Conservation (phyloP, 2,329 filamentous ascomycete species). For the Orbilia ellipsospora region DNA sequence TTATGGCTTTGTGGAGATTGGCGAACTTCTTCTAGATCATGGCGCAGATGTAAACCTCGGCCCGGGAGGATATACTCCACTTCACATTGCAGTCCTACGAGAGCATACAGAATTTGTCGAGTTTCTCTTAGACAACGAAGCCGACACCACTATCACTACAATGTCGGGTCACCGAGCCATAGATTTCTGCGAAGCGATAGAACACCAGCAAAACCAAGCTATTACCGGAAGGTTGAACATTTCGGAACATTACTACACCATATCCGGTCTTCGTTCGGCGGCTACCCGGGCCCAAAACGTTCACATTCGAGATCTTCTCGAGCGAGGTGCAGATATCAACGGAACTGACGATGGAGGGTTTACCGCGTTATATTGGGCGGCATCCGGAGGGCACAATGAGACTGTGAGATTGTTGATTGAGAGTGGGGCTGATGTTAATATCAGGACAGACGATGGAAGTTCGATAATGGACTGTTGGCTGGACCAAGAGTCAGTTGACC, state of each 20-base stretch:
- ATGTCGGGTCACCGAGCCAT: neutral
- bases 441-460: neutral
- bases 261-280: neutral
- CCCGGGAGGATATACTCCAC: neutral
- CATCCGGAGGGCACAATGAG: neutral
- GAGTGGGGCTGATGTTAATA: slow-evolving; percentile 14
- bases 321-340: slow-evolving; percentile 17
- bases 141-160: neutral
- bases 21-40: neutral
- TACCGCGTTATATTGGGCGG: slow-evolving; percentile 10
- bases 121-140: neutral
- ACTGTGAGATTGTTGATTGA: slow-evolving; percentile 4
- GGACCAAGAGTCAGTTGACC: neutral
- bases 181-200: neutral
- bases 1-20: slow-evolving; percentile 5
- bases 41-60: neutral
- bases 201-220: neutral
- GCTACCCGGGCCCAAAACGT: slow-evolving; percentile 4
- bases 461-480: slow-evolving; percentile 9
- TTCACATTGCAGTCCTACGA: slow-evolving; percentile 8
- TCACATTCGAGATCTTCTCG: slow-evolving; percentile 20
- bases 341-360: neutral
- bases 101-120: neutral
- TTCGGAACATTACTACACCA: neutral
- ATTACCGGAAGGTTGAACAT: neutral